Evolutionary conservation across 2,329 filamentous ascomycete species (phyloP).

Genomic region (Fusarium gaditjirri): DNA sequence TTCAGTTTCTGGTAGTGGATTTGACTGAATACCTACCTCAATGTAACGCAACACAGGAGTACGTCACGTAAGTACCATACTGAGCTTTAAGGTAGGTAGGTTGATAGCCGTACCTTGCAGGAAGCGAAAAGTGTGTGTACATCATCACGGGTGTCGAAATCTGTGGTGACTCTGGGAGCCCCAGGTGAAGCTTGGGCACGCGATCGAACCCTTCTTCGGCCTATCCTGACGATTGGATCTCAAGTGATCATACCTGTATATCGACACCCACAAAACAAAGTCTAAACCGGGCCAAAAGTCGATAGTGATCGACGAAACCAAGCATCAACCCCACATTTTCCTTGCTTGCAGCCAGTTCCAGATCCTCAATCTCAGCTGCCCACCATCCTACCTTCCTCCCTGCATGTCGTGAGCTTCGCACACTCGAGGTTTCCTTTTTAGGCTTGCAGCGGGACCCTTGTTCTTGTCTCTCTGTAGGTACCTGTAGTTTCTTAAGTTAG

Average conservation of each 20-base stretch:
- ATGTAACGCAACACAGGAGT: background rate
- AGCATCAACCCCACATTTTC: conserved; percentile 31
- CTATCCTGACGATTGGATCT: conserved; percentile 9
- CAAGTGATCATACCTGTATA: conserved; percentile 18
- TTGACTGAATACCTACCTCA: background rate
- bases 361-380: conserved; percentile 22
- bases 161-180: background rate
- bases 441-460: conserved; percentile 22
- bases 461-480: background rate
- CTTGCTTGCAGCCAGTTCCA: conserved; percentile 26
- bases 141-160: conserved; percentile 8
- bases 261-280: conserved; percentile 29
- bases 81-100: background rate
- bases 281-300: background rate
- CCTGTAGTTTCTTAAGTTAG: background rate
- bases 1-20: background rate
- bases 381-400: background rate
- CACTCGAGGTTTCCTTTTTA: conserved; percentile 17
- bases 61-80: background rate
- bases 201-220: conserved; percentile 6
- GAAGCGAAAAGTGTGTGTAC: background rate
- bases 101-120: conserved; percentile 2
- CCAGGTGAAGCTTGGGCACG: background rate
- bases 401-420: conserved; percentile 5
- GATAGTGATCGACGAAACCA: conserved; percentile 33